A percentile compares a stretch with the other conserved stretches of the same genome.
Conservation (phyloP, 2,329 filamentous ascomycete genomes). For the Aspergillus uvarum region DNA sequence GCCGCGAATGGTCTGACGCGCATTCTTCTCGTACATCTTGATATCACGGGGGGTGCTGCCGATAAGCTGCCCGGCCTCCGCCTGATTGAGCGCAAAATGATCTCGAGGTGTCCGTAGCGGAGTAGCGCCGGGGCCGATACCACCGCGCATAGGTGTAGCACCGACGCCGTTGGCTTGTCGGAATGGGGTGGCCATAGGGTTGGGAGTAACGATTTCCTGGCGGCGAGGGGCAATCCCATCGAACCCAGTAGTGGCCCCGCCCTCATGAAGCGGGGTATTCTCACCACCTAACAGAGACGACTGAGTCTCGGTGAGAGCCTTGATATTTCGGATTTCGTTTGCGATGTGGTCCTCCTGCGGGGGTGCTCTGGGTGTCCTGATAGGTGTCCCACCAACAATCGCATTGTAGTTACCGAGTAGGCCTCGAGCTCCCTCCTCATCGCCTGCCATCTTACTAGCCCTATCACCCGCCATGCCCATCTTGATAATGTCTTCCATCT, state of each 20-base stretch:
- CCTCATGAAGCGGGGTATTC: conserved; percentile 84
- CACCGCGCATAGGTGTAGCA: conserved; percentile 62
- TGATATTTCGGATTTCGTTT: conserved; percentile 93
- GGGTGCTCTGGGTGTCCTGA: conserved; percentile 86
- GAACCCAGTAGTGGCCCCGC: conserved; percentile 79
- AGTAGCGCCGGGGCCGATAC: conserved; percentile 70
- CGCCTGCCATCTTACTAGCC: conserved; percentile 71
- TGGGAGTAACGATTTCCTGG: conserved; percentile 84
- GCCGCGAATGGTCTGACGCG: conserved; percentile 64
- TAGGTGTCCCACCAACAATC: conserved; percentile 78
- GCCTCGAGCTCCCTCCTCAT: conserved; percentile 81
- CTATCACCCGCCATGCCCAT: conserved; percentile 94
- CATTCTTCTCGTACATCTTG: conserved; percentile 66
- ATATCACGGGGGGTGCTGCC: conserved; percentile 76
- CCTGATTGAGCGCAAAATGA: conserved; percentile 77
- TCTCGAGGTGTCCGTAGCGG: conserved; percentile 87
- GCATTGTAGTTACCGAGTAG: conserved; percentile 83
- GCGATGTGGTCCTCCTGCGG: conserved; percentile 93
- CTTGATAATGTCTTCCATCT: conserved; percentile 97
- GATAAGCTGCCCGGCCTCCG: conserved; percentile 64
- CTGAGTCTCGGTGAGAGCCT: conserved; percentile 87
- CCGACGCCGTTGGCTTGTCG: conserved; percentile 64
- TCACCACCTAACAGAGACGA: conserved; percentile 92
- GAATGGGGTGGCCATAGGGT: conserved; percentile 89
- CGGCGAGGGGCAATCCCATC: conserved; percentile 78